Conservation (phyloP, 257 asterid species). For the Solanum chilense region DNA sequence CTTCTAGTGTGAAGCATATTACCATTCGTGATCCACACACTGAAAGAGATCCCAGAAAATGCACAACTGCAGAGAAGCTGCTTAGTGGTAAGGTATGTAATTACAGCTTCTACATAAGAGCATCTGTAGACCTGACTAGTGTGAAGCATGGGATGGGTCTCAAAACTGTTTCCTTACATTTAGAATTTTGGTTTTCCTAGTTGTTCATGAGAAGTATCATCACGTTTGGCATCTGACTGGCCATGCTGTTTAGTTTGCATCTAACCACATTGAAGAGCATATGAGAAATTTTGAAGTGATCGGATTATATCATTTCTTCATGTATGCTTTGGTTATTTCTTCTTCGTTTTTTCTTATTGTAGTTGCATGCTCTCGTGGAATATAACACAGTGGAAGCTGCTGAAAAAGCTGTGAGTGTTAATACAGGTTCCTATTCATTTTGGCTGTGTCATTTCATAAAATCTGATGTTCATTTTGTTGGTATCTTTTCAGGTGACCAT, state of each 20-base stretch:
- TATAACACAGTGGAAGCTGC: constrained; percentile 78
- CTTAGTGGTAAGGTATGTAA: constrained; percentile 69
- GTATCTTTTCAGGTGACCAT: constrained; percentile 46
- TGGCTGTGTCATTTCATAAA: background rate
- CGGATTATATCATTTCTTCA: background rate
- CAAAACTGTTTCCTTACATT: background rate
- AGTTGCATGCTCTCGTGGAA: constrained; percentile 95
- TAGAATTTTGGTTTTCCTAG: background rate
- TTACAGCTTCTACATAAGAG: background rate
- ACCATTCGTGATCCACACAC: constrained; percentile 68
- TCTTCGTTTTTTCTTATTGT: background rate
- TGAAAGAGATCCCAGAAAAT: constrained; percentile 46
- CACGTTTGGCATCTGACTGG: background rate
- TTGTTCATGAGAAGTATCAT: background rate
- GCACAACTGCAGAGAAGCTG: constrained; percentile 78
- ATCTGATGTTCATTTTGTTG: background rate
- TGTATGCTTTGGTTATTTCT: background rate
- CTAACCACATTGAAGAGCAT: background rate
- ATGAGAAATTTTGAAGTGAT: background rate
- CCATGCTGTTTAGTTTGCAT: background rate
- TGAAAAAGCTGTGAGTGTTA: constrained; percentile 79
- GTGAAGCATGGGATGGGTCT: background rate
- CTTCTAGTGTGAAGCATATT: constrained; percentile 53
- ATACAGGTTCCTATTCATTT: background rate
- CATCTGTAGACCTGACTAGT: background rate